Percentiles rank a stretch among this genome's conserved stretches.
These are phyloP conservation scores for Pythium graminicola DNA, from an alignment of 352 stramenopile species.

Conservation along the genomic window DNA sequence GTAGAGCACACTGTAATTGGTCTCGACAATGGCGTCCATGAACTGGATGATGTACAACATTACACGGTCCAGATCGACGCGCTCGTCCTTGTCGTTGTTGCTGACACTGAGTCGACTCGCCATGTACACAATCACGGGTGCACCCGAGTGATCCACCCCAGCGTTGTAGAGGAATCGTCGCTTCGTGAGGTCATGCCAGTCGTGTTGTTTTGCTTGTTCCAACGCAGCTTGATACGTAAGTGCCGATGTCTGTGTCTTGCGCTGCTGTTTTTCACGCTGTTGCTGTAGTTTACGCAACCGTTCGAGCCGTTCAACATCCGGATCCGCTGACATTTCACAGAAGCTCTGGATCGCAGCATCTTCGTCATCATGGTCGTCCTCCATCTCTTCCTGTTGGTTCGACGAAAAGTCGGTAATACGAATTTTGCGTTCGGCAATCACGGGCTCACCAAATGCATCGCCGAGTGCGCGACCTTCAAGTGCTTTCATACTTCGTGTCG, in stretches of 20 bases:
- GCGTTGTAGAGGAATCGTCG: constrained; percentile 60
- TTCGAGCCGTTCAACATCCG: constrained; percentile 47
- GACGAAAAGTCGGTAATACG: constrained; percentile 37
- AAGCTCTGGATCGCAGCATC: constrained; percentile 49
- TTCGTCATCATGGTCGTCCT: constrained; percentile 31
- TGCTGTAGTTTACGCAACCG: constrained; percentile 32
- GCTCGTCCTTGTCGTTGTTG: constrained; percentile 39
- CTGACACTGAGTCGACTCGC: constrained; percentile 39
- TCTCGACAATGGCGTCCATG: constrained; percentile 54
- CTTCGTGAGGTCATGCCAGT: constrained; percentile 51
- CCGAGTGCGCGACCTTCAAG: constrained; percentile 40
- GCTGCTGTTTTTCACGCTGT: constrained; percentile 32
- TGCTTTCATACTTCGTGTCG: constrained; percentile 21
- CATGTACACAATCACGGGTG: constrained; percentile 67
- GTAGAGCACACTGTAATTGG: constrained; percentile 63
- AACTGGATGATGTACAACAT: constrained; percentile 64
- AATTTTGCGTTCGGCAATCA: constrained; percentile 81
- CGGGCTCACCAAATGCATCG: constrained; percentile 64
- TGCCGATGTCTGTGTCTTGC: constrained; percentile 10
- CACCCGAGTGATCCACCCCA: constrained; percentile 58
- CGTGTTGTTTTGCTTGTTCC: constrained; percentile 35
- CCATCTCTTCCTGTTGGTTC: constrained; percentile 3
- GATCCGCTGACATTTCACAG: constrained; percentile 48
- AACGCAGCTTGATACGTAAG: constrained; percentile 40
- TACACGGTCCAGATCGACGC: constrained; percentile 60